Base-by-base conservation (phyloP, 192 early-diverging fungal genomes). In the Kickxella alabastrina region DNA sequence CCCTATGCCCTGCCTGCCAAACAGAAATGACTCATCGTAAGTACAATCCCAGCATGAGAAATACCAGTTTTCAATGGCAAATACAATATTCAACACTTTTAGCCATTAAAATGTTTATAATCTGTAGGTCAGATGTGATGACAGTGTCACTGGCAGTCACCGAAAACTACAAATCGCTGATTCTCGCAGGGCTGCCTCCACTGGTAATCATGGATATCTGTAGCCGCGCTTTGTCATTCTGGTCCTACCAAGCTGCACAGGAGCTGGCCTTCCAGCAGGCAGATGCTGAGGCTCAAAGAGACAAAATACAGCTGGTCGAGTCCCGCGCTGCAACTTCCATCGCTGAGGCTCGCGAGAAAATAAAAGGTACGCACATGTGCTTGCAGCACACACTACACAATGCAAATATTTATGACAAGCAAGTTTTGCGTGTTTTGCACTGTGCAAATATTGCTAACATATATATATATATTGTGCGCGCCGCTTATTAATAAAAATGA, bases 161-260 rank as follows among this genome's bases (percentile, higher is more conserved):
- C 7, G 85, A 86, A 46, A 76, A 82, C 42, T 85, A 83, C 59
- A 84, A 83, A 64, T 79, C 83, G 14, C 75, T 79, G 8, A 77
- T 85, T 19, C 75, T 88, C 28, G 83, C 85, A 17, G 86, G 84
- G 14, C 57, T 88, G n/a, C 58, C 69, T 10, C 86, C 86, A 2
- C 65, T 77, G 25, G 52, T 75, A 15, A 72, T 88, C 8, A 58
- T 82, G 66, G 86, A 86, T 44, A 86, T 86, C 10, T 83, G 82
- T 39, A 75, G 74, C 22, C 79, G 82, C 3, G 82, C 77, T 1
- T 58, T 86, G 14, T 77, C 81, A 0, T 88, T 88, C 40, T 86
- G 82, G 70, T 75, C 81, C 1, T 85, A 86, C 52, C 86, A 88
- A 48, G 61, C 62, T 0, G 65, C 84, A 0, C 86, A 86, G 29